phyloP scores from a whole-genome alignment of 2,329 filamentous ascomycete species.

The Emergomyces orientalis region DNA sequence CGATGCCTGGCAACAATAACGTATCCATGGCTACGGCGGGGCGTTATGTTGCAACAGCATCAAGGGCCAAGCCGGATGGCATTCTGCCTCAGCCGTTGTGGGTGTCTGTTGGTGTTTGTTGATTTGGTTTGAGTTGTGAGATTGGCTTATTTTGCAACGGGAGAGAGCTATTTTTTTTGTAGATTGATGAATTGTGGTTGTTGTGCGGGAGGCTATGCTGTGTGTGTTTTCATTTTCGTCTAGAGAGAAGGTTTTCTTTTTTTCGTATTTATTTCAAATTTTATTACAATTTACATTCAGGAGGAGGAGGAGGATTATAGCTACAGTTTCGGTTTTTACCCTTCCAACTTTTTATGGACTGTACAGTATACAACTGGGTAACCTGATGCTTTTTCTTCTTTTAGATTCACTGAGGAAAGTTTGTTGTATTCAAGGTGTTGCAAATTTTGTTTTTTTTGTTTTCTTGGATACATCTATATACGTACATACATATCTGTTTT shows the following conservation, averaged over 20 bases:
- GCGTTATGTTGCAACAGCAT: not conserved
- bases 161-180: too few relatives aligned
- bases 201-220: not conserved
- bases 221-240: not conserved
- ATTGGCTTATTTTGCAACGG: too few relatives aligned
- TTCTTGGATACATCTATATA: too few relatives aligned
- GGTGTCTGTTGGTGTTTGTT: slow-evolving; percentile 19
- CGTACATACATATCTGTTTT: too few relatives aligned
- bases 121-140: not conserved
- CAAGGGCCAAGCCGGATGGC: not conserved
- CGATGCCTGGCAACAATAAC: not conserved
- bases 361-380: not conserved
- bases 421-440: too few relatives aligned
- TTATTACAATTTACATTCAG: too few relatives aligned
- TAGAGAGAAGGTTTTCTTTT: not conserved
- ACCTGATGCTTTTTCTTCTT: not conserved
- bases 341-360: not conserved
- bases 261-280: too few relatives aligned
- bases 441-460: not conserved
- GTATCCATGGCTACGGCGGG: not conserved
- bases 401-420: not conserved
- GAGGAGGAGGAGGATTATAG: not conserved
- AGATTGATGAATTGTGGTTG: not conserved
- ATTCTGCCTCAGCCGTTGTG: slow-evolving; percentile 28
- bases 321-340: too few relatives aligned